phyloP scores from a whole-genome alignment of 148 eudicot genomes.

The Fagopyrum esculentum region DNA sequence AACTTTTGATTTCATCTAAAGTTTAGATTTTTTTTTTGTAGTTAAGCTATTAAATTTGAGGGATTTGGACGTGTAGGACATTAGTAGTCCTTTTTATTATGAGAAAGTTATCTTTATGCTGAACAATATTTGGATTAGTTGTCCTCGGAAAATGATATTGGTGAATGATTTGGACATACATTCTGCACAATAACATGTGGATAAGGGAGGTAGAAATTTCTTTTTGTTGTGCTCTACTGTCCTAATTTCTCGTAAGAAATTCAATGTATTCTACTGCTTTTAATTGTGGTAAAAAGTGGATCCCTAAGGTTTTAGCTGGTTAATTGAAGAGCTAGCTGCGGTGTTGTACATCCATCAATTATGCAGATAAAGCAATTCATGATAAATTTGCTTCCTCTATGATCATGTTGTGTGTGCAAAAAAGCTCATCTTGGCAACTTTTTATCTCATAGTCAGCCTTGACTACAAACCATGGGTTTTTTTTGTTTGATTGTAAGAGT shows the following conservation, averaged over 20 bases:
- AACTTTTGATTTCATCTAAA: too few species aligned
- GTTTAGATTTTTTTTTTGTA: too few species aligned
- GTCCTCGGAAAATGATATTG: background rate
- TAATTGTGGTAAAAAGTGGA: constrained; percentile 52
- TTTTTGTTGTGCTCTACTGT: background rate
- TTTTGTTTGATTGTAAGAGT: background rate
- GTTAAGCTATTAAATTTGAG: background rate
- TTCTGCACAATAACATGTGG: background rate
- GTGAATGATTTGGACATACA: background rate
- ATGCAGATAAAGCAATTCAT: background rate
- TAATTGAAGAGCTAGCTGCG: background rate
- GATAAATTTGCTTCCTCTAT: background rate
- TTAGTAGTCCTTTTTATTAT: background rate
- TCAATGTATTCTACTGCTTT: constrained; percentile 36
- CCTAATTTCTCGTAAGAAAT: constrained; percentile 43
- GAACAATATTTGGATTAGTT: background rate
- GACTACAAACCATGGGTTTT: background rate
- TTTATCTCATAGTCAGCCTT: background rate
- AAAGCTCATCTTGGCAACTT: background rate
- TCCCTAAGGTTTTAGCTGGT: constrained; percentile 34
- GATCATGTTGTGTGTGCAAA: background rate
- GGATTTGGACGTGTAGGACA: background rate
- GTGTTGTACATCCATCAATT: background rate
- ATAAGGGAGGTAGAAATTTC: background rate
- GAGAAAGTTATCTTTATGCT: background rate